Percentiles rank a stretch among this genome's conserved stretches.
Evolutionary conservation across 1,284 basidiomycete genomes (phyloP).

Genomic region (Anthracocystis panici-leucophaei): DNA sequence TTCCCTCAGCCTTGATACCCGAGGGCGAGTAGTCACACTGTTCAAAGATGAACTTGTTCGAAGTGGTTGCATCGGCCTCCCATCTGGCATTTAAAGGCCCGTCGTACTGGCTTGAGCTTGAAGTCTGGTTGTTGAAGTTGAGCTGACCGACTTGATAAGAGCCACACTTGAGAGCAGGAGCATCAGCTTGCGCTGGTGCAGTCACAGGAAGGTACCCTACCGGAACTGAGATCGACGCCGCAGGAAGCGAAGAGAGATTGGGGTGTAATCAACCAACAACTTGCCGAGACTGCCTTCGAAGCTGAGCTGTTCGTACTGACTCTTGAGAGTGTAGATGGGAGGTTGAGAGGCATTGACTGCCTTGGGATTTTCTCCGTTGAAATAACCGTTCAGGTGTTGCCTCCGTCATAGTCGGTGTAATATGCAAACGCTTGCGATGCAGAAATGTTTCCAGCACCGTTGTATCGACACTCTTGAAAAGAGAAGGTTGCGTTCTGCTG

Average conservation of each 20-base stretch:
- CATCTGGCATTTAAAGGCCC: conserved; percentile 23
- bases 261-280: conserved; percentile 26
- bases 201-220: no score
- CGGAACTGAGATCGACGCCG: neutral
- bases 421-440: conserved; percentile 29
- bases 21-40: conserved; percentile 29
- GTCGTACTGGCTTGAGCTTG: conserved; percentile 18
- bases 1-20: conserved; percentile 11
- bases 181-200: conserved; percentile 1
- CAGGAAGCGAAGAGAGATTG: conserved; percentile 12
- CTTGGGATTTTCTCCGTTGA: conserved; percentile 24
- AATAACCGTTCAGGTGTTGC: neutral
- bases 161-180: conserved; percentile 14
- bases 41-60: conserved; percentile 31
- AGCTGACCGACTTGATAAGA: conserved; percentile 9
- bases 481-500: conserved; percentile 15
- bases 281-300: conserved; percentile 17
- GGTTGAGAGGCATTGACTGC: conserved; percentile 9
- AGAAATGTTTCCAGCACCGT: conserved; percentile 21
- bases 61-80: conserved; percentile 16
- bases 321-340: conserved; percentile 14
- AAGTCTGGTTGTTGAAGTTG: conserved; percentile 28
- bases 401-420: conserved; percentile 1
- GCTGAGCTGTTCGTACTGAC: conserved; percentile 2
- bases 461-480: conserved; percentile 25